phyloP scores from a whole-genome alignment of 176 grass and related monocot species.

The Ensete glaucum region DNA sequence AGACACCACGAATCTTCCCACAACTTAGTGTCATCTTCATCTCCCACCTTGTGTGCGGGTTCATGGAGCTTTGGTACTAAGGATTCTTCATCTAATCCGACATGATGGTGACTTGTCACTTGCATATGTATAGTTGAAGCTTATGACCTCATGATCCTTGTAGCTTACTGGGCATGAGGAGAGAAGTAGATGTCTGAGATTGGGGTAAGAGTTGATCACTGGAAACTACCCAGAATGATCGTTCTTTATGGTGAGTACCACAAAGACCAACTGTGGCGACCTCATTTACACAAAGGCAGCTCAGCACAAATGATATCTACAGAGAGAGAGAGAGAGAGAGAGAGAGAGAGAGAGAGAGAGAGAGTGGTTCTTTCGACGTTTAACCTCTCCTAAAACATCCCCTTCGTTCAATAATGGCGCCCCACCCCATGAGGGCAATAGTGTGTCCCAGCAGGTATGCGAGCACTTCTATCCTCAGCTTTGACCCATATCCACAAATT shows the following conservation, averaged over 20 bases:
- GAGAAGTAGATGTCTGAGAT: no score
- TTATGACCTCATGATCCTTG: no score
- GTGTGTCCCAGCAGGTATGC: background rate
- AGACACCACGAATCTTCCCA: no score
- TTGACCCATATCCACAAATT: background rate
- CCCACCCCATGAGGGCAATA: background rate
- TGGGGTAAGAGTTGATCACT: no score
- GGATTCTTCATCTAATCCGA: no score
- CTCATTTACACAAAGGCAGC: background rate
- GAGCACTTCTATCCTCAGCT: background rate
- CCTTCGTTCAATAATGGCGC: background rate
- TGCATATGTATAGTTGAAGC: no score
- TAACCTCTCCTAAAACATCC: background rate
- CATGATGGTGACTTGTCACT: no score
- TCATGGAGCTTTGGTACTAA: no score
- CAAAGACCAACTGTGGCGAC: background rate
- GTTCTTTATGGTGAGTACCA: background rate
- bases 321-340: background rate
- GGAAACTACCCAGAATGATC: no score
- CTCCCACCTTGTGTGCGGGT: no score
- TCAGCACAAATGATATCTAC: background rate
- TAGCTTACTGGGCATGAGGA: no score
- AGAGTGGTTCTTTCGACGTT: background rate
- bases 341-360: background rate
- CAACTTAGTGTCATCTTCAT: no score